Evolutionary conservation across 2,329 filamentous ascomycete species (phyloP).

Genomic region (Fusarium fujikuroi): DNA sequence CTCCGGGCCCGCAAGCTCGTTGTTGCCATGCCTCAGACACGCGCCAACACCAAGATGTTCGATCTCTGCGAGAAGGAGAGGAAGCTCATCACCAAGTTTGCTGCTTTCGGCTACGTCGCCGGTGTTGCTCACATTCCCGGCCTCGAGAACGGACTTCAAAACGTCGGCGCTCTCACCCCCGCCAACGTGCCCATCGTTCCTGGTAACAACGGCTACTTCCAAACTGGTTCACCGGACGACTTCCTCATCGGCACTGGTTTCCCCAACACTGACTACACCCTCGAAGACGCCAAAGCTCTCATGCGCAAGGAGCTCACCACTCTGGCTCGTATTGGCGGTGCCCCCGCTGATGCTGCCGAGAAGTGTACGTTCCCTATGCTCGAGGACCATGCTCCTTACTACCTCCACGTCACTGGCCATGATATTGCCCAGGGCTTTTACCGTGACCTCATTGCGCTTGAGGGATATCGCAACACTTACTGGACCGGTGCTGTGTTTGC

Average conservation of each 20-base stretch:
- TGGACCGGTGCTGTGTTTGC: conserved; percentile 38
- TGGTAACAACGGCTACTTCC: conserved; percentile 9
- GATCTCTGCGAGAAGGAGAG: conserved; percentile 15
- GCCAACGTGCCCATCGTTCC: conserved; percentile 12
- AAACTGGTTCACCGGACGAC: not conserved
- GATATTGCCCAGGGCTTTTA: conserved; percentile 27
- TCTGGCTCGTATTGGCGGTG: not conserved
- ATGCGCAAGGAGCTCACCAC: conserved; percentile 19
- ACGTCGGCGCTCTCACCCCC: conserved; percentile 23
- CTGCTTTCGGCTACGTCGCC: conserved; percentile 14
- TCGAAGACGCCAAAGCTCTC: conserved; percentile 2
- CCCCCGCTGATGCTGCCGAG: not conserved
- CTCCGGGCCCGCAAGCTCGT: conserved; percentile 30
- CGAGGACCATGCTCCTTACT: conserved; percentile 21
- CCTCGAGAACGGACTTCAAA: conserved; percentile 10
- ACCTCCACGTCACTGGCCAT: conserved; percentile 11
- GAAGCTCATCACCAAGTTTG: conserved; percentile 26
- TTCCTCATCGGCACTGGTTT: conserved; percentile 5
- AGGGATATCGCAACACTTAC: conserved; percentile 31
- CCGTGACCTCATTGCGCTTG: conserved; percentile 6
- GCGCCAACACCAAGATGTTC: conserved; percentile 9
- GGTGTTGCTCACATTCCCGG: conserved; percentile 24
- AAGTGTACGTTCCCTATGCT: conserved; percentile 17
- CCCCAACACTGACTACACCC: conserved; percentile 5
- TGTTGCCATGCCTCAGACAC: conserved; percentile 30